Conservation (phyloP, 148 eudicot genomes). For the Rhododendron simsii region DNA sequence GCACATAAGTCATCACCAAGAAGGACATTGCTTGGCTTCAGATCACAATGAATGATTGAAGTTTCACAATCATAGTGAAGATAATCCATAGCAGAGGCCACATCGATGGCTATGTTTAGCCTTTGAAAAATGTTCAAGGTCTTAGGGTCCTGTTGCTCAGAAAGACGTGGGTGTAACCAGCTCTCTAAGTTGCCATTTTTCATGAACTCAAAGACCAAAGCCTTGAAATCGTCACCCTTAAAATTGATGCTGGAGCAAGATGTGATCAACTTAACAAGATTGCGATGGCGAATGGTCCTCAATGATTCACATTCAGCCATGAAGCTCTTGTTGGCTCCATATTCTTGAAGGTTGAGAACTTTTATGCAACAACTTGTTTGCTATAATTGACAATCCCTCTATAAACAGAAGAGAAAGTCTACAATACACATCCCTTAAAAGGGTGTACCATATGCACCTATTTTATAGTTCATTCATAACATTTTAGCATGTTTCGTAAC, state of each 20-base stretch:
- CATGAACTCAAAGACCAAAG: slow-evolving; percentile 23
- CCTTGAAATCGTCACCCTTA: slow-evolving; percentile 18
- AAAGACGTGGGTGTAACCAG: slow-evolving; percentile 15
- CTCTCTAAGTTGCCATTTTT: slow-evolving; percentile 29
- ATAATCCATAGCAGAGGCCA: no score
- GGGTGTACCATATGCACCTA: no score
- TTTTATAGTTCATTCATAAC: no score
- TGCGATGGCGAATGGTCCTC: slow-evolving; percentile 19
- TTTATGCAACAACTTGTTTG: slow-evolving; percentile 23
- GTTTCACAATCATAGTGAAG: slow-evolving; percentile 15
- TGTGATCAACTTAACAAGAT: slow-evolving; percentile 26
- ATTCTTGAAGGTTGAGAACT: slow-evolving; percentile 21
- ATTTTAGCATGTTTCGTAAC: no score
- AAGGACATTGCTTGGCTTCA: slow-evolving; percentile 25
- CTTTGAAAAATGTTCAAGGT: not conserved
- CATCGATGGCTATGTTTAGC: no score
- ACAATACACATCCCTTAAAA: no score
- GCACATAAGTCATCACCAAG: slow-evolving; percentile 19
- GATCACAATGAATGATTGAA: slow-evolving; percentile 15
- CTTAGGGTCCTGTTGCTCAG: not conserved
- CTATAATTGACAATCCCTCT: slow-evolving; percentile 5
- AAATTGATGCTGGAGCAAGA: slow-evolving; percentile 19
- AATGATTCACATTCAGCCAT: slow-evolving; percentile 27
- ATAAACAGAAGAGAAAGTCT: slow-evolving; percentile 23
- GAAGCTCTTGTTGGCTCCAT: slow-evolving; percentile 24